Conservation (phyloP, 768 basidiomycete species). For the Leccinum incarnatum region DNA sequence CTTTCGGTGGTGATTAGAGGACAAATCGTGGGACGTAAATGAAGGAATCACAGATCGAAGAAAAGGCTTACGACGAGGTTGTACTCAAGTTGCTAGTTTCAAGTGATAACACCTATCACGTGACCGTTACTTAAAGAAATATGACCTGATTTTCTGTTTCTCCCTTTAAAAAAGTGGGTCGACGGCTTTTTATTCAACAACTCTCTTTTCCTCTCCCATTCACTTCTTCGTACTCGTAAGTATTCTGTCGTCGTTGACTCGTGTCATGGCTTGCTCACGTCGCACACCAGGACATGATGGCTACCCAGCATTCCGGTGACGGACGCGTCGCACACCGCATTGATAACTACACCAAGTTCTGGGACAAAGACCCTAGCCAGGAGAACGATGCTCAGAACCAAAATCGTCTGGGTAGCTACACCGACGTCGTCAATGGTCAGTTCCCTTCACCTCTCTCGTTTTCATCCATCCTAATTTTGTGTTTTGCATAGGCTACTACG, state of each 20-base stretch:
- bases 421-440: constrained; percentile 90
- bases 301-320: constrained; percentile 40
- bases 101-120: background rate
- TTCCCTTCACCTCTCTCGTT: background rate
- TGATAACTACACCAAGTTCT: constrained; percentile 85
- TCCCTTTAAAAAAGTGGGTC: constrained; percentile 13
- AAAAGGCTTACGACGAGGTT: too few relatives aligned
- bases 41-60: too few relatives aligned
- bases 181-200: background rate
- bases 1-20: too few relatives aligned
- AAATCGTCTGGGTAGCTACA: constrained; percentile 77
- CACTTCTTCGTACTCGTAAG: background rate
- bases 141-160: constrained; percentile 23
- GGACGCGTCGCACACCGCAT: constrained; percentile 67
- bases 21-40: too few relatives aligned
- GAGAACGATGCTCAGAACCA: constrained; percentile 67
- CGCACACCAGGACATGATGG: constrained; percentile 3
- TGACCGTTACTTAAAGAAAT: constrained; percentile 4
- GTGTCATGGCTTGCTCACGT: background rate
- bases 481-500: constrained; percentile 77
- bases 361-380: constrained; percentile 77
- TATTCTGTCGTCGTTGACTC: background rate
- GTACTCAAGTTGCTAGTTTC: too few relatives aligned
- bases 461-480: background rate
- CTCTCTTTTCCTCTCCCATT: background rate